A percentile compares a stretch with the other conserved stretches of the same genome.
Conservation (phyloP, 148 eudicot genomes). For the Rheum nobile region DNA sequence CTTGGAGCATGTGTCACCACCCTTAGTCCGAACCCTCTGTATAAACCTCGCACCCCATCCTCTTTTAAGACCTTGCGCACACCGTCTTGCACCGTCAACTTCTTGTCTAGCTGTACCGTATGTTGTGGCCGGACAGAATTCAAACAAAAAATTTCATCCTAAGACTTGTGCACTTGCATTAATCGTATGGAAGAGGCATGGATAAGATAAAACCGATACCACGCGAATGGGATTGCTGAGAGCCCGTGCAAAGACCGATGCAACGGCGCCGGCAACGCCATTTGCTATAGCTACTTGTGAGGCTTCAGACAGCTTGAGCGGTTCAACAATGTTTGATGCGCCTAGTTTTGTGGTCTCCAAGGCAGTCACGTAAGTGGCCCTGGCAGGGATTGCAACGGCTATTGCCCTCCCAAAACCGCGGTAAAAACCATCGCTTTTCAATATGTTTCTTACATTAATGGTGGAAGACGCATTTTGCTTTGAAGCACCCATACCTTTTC, state of each 20-base stretch:
- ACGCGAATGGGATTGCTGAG: conserved; percentile 47
- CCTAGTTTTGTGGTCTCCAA: conserved; percentile 85
- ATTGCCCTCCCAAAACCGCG: conserved; percentile 92
- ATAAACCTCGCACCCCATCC: conserved; percentile 74
- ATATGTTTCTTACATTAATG: conserved; percentile 30
- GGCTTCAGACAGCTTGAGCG: conserved; percentile 66
- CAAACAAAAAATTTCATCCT: too few species aligned
- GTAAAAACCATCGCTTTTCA: conserved; percentile 80
- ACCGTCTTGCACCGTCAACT: conserved; percentile 88
- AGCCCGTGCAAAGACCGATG: conserved; percentile 66
- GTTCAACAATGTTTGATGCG: conserved; percentile 58
- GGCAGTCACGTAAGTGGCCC: conserved; percentile 74
- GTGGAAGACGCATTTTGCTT: conserved; percentile 55
- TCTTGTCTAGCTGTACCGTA: conserved; percentile 45
- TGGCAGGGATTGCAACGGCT: conserved; percentile 73
- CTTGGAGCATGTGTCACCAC: conserved; percentile 71
- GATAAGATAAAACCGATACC: too few species aligned
- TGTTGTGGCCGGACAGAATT: too few species aligned
- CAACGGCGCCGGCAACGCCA: conserved; percentile 81
- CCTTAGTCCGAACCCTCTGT: conserved; percentile 78
- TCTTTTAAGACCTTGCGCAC: conserved; percentile 55
- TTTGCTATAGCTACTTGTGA: conserved; percentile 84
- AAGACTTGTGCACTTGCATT: too few species aligned
- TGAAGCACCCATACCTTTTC: conserved; percentile 78
- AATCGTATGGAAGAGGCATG: too few species aligned